Conservation (phyloP, 2,329 filamentous ascomycete genomes). For the Camptophora hylomeconis region DNA sequence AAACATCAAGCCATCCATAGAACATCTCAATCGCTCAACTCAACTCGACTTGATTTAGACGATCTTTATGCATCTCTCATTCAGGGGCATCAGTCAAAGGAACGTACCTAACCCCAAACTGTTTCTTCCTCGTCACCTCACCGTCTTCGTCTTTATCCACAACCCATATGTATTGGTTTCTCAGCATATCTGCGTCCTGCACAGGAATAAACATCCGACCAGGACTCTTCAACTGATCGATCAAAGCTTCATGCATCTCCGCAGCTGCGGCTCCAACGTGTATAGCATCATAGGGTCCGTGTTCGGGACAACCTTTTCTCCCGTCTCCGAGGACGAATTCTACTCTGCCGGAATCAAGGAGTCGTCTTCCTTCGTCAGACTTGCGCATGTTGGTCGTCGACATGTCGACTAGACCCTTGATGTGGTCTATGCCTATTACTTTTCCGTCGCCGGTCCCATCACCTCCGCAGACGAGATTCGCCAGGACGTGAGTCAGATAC, state of each 20-base stretch:
- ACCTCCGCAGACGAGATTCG: constrained; percentile 48
- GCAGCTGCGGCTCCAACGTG: constrained; percentile 83
- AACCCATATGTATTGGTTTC: constrained; percentile 47
- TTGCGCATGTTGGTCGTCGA: constrained; percentile 55
- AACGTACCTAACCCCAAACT: constrained; percentile 52
- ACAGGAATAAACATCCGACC: constrained; percentile 61
- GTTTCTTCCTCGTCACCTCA: constrained; percentile 40
- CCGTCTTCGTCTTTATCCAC: constrained; percentile 50
- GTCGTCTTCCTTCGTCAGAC: constrained; percentile 40
- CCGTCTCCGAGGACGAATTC: constrained; percentile 66
- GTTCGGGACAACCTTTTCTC: constrained; percentile 48
- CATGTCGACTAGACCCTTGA: constrained; percentile 48
- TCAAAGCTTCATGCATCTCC: constrained; percentile 55
- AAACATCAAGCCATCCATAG: too few species aligned
- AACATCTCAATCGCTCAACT: too few species aligned
- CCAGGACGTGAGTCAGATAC: constrained; percentile 80
- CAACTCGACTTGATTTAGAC: too few species aligned
- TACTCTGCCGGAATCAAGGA: constrained; percentile 54
- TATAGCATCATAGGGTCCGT: constrained; percentile 71
- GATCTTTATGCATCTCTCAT: constrained; percentile 16
- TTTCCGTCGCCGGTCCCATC: constrained; percentile 30
- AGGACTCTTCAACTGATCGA: constrained; percentile 65
- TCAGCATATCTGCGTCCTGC: constrained; percentile 29
- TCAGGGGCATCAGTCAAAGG: constrained; percentile 48
- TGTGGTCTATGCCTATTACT: constrained; percentile 66